phyloP scores from a whole-genome alignment of 164 flowering plant species.

The Aristolochia californica region DNA sequence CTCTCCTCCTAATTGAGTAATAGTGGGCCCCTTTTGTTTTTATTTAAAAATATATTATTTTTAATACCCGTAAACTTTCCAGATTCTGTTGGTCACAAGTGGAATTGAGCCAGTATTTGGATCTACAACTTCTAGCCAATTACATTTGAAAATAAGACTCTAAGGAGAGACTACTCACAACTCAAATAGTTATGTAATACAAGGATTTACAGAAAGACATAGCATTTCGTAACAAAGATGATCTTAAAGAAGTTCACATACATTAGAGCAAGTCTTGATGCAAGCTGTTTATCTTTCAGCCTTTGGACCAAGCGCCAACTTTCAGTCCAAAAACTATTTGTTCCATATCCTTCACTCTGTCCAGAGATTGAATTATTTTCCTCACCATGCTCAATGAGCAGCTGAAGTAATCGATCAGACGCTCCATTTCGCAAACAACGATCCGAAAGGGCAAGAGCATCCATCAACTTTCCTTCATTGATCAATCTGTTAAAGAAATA shows the following conservation, averaged over 20 bases:
- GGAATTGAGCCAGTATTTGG: no score
- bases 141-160: no score
- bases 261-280: conserved; percentile 85
- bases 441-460: conserved; percentile 97
- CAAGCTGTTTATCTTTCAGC: conserved; percentile 80
- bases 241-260: conserved; percentile 22
- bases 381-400: conserved; percentile 71
- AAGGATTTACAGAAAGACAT: no score
- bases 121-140: no score
- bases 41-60: no score
- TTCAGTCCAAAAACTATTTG: conserved; percentile 47
- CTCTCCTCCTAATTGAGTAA: no score
- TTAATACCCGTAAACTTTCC: no score
- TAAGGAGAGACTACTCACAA: no score
- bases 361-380: conserved; percentile 33
- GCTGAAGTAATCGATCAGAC: conserved; percentile 80
- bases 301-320: conserved; percentile 95
- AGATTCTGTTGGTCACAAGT: no score
- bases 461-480: conserved; percentile 82
- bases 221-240: background rate
- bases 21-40: no score
- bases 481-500: conserved; percentile 42
- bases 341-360: conserved; percentile 37
- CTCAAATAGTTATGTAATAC: no score
- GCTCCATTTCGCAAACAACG: conserved; percentile 94